These are phyloP conservation scores for Heritiera littoralis DNA, from an alignment of 345 rosid genomes.

Conservation along the genomic window DNA sequence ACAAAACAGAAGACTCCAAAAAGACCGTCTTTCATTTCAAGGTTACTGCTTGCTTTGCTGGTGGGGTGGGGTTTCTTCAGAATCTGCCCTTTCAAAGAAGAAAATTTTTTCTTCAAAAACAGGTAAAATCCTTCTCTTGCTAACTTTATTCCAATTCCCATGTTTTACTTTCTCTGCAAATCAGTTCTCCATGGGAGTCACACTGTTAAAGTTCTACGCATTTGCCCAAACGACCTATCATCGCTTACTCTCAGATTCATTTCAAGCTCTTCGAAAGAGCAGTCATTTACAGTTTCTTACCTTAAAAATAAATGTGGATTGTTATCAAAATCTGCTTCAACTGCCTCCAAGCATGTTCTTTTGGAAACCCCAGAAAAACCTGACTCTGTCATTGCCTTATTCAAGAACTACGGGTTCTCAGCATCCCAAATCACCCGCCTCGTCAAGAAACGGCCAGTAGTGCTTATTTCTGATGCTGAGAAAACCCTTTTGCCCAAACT, in stretches of 20 bases:
- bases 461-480: conserved; percentile 16
- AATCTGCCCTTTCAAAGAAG: no score
- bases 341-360: neutral
- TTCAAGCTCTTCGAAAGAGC: neutral
- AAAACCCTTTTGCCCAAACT: no score
- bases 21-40: no score
- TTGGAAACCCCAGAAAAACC: conserved; percentile 4
- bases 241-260: neutral
- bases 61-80: no score
- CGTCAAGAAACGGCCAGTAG: conserved; percentile 19
- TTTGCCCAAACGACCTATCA: neutral
- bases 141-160: no score
- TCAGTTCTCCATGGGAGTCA: no score
- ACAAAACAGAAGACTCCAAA: no score
- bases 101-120: no score
- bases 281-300: neutral
- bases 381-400: conserved; percentile 7
- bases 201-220: neutral
- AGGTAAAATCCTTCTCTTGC: no score
- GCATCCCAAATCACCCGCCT: neutral
- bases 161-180: no score
- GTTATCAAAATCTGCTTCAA: neutral
- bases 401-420: conserved; percentile 5
- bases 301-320: neutral
- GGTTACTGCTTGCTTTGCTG: no score